Evolutionary conservation across 768 basidiomycete species (phyloP), one percentile per base, ranked within the genome.

Genomic region (Polyporus arcularius): DNA sequence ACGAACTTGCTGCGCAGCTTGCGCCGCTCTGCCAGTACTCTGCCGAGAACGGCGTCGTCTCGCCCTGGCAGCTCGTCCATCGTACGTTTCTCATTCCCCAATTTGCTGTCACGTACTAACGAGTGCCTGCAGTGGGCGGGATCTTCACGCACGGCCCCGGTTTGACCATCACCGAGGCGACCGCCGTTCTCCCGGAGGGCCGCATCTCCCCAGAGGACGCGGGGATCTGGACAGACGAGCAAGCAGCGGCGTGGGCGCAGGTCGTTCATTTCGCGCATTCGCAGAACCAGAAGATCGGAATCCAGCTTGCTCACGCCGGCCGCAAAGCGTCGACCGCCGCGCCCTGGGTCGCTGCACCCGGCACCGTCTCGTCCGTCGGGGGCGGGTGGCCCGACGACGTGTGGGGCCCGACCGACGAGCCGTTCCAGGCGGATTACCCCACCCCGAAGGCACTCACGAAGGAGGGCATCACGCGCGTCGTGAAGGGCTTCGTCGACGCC

Each of bases 291-390:
- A 84, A 85, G 52, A 80, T 92, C 14, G 90, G 78, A 7, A 85
- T 92, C 52, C 91, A 92, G 69, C 80, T 92, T 14, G 85, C 80
- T 0, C 90, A 92, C 62, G 88, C 88, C 0, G 90, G 90, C 0
- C 78, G 89, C 16, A 92, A 91, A 70, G 87, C 84, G 0, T 85
- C 21, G 21, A 83, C 79, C 0, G 70, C 81, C 12, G 80, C 84
- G 0, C 85, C 87, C 0, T 92, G 87, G 86, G 67, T 88, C 26
- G 32, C 80, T 4, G 58, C 82, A 64, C 83, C 87, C 21, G 42
- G 7, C 28, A 52, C 65, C 10, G 80, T 80, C 5, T 65, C 70
- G 0, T 71, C 72, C 47, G 72, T 70, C 11, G 65, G 68, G 2
- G 79, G 79, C 10, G 85, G 85, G 10, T 71, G 63, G 65, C 60